Base-by-base conservation (phyloP, 2,329 filamentous ascomycete genomes). In the Xylariaceae sp. region DNA sequence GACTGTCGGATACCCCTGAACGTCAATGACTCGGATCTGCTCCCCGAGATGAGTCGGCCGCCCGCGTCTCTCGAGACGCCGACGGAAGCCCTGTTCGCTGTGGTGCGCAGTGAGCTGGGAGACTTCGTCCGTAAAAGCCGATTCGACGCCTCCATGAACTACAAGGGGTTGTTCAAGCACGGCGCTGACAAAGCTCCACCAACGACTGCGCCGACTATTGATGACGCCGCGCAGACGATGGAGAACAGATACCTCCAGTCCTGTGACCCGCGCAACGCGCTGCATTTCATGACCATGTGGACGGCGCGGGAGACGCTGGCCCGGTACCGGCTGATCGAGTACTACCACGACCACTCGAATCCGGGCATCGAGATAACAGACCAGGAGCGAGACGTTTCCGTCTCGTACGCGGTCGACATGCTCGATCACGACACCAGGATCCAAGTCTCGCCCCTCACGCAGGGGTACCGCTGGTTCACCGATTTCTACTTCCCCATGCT, bases 311-410 rank as follows among this genome's bases (percentile, higher is more conserved):
- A 44, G 0, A 55, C 60, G 5, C 36, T 80, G 3, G 65, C 72
- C 0, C 74, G 66, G 45, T 53, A 40, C 29, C 64, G 59, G 2
- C 61, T 81, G 0, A 36, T 77, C 31, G 65, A 75, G 31, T 55
- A 69, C 36, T 66, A 69, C 36, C 56, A 59, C 0, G 53, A 16
- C 28, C 44, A 49, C 17, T 40, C 50, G 0, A 44, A 40, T 2
- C 36, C 49, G 0, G 31, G 45, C 0, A 29, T 28, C 0, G 9
- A 23, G 5, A 11, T 25, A 19, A 29, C 22, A 6, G 32, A 37
- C 5, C 7, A 7, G 1, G 39, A 51, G 14, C 52, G 51, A 7
- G 50, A 61, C 27, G 32, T 39, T 0, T 56, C 55, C 2, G 37
- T 63, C 0, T 38, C 36, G 0, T 24, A 55, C 19, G 59, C 61